Conservation (phyloP, 257 asterid genomes). For the Cordia subcordata region DNA sequence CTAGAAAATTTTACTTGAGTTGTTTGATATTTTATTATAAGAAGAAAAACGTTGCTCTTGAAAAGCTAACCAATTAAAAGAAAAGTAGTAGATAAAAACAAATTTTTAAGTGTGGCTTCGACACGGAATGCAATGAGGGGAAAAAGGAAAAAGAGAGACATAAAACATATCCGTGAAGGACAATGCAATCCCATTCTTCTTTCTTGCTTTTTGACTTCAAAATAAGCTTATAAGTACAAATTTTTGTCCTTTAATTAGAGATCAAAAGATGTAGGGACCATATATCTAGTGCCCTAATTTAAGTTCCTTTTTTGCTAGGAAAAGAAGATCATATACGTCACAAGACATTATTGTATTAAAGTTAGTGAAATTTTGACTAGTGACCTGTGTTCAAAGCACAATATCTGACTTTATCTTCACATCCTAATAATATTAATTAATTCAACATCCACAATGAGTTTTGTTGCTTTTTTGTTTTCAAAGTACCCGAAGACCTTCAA, state of each 20-base stretch:
- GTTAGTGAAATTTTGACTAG: conserved; percentile 18
- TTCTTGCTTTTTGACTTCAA: conserved; percentile 38
- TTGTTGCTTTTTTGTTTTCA: conserved; percentile 4
- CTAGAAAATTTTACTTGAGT: too few species aligned
- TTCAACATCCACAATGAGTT: conserved; percentile 1
- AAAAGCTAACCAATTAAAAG: conserved; percentile 1
- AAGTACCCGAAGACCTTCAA: background rate
- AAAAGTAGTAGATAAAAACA: background rate
- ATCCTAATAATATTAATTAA: background rate
- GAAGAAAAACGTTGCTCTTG: background rate
- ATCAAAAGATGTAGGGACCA: conserved; percentile 63
- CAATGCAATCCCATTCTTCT: conserved; percentile 29
- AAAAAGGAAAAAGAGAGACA: conserved; percentile 15
- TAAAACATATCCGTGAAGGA: background rate
- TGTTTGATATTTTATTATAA: too few species aligned
- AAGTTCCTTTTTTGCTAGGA: conserved; percentile 18
- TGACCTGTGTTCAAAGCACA: conserved; percentile 19
- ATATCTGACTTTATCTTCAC: background rate
- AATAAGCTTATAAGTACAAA: conserved; percentile 25
- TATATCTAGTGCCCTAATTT: background rate
- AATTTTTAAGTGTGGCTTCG: background rate
- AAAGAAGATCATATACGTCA: conserved; percentile 1
- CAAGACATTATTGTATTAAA: conserved; percentile 2
- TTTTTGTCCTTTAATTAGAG: conserved; percentile 31
- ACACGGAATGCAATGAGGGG: conserved; percentile 13